Evolutionary conservation across 805 yeast species (phyloP).

Genomic region (Metschnikowia baotianmanensis): DNA sequence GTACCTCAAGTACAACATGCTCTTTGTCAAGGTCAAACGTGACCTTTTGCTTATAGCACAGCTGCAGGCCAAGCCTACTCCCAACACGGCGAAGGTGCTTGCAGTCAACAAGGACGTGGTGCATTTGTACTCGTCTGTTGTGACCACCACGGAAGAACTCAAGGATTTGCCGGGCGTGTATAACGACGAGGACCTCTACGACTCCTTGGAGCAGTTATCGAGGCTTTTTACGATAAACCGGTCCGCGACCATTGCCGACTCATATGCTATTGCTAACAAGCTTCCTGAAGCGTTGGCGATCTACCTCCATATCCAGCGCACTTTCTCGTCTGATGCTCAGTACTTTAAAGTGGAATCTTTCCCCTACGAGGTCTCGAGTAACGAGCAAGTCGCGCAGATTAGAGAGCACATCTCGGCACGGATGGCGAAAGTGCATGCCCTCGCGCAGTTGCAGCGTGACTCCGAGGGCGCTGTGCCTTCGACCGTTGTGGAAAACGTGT

Average conservation of each 20-base stretch:
- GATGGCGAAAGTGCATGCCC: slow-evolving; percentile 35
- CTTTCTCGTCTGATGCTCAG: slow-evolving; percentile 13
- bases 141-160: slow-evolving; percentile 54
- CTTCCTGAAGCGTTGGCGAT: slow-evolving; percentile 50
- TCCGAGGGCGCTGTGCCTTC: background rate
- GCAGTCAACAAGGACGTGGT: slow-evolving; percentile 38
- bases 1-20: slow-evolving; percentile 65
- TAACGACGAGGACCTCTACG: slow-evolving; percentile 68
- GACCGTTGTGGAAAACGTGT: slow-evolving; percentile 47
- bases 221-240: slow-evolving; percentile 47
- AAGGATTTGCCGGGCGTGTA: slow-evolving; percentile 89
- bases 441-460: slow-evolving; percentile 46
- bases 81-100: slow-evolving; percentile 8
- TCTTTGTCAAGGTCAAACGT: slow-evolving; percentile 68
- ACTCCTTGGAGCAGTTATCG: slow-evolving; percentile 51
- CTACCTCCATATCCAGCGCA: slow-evolving; percentile 23
- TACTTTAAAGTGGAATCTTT: slow-evolving; percentile 38
- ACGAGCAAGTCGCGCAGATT: slow-evolving; percentile 29
- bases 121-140: slow-evolving; percentile 50
- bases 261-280: slow-evolving; percentile 39
- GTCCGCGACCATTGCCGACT: slow-evolving; percentile 43
- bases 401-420: slow-evolving; percentile 18
- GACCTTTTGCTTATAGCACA: slow-evolving; percentile 52
- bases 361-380: slow-evolving; percentile 41
- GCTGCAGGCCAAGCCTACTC: slow-evolving; percentile 18